Evolutionary conservation across 768 basidiomycete genomes (phyloP), one percentile per base, ranked within the genome.

Genomic region (Lepiota venenata): DNA sequence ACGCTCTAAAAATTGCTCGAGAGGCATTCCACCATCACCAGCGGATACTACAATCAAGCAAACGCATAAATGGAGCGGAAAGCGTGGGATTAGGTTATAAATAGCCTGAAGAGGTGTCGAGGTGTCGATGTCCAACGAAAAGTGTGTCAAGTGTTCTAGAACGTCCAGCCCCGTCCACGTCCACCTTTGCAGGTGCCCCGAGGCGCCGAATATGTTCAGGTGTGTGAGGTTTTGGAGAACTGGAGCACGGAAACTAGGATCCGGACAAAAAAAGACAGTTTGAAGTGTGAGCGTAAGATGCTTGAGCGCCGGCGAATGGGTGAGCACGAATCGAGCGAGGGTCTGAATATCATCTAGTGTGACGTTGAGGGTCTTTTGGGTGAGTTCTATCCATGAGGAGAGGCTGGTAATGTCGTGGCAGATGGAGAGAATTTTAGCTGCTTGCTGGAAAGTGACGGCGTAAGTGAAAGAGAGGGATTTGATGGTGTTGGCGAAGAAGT

Each of bases 381-480:
- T 47, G 20, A 47, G 35, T 11, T 48, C 45, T 11, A 55, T 55
- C 29, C 14, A 29, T 6, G 46, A 15, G 4, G 46, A 18, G n/a
- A 55, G 53, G 25, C 46, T 47, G 14, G 53, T 55, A 8, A 48
- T 35, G 16, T 29, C 36, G 9, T 16, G 47, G 39, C 53, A 55
- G 3, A 18, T 22, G 4, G 53, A 45, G 25, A 55, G 53, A 8
- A 55, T 55, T 42, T 27, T 47, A 12, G 45, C 47, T 21, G 53
- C 53, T 12, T 55, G 53, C 46, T 55, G 53, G 22, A 55, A 42
- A 8, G 46, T 55, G 39, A 48, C 47, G 25, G 46, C 53, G 29
- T 55, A 47, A 15, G 53, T 48, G 39, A 55, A 48, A 38, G 53
- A 55, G 11, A 55, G n/a, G 39, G 53, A 47, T 42, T 35, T 55